Base-by-base conservation (phyloP, 2,329 filamentous ascomycete species). In the Penicillium polonicum region DNA sequence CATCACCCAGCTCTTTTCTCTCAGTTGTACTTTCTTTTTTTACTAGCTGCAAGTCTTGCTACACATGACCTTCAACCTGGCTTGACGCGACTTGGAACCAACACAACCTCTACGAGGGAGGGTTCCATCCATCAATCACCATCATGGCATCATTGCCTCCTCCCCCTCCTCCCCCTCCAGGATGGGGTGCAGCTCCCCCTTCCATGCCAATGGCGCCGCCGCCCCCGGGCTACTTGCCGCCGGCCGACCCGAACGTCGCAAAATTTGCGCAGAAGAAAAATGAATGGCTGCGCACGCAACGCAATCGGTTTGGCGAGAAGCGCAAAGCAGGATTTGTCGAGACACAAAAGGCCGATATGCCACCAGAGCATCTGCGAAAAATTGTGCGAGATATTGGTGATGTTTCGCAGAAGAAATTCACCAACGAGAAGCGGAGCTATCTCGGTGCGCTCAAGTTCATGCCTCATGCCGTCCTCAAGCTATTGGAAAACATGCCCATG, bases 401-500 rank as follows among this genome's bases (percentile, higher is more conserved):
- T 81, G 93, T 99, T 50, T 97, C 93, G 53, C 95, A 99, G 77
- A 97, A 97, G 81, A 97, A 97, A 76, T 99, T 97, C 81, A 97
- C 91, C 65, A 96, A 89, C 72, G 94, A 99, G 80, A 99, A 99
- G 83, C 86, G 94, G 66, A 97, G 92, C 77, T 99, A 99, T 75
- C 83, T 99, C 48, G 95, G 95, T 62, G 94, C 95, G 35, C 79
- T 99, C 62, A 99, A 99, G 79, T 99, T 97, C 79, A 99, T 99
- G 94, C 94, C 94, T 1, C 94, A 99, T 73, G 94, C 94, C 6
- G 94, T 99, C 12, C 79, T 99, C 79, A 99, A 99, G 80, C 83
- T 99, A 25, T 77, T 99, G 56, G 94, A 99, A 80, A 99, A 99
- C 70, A 99, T 99, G 94, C 94, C 94, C 4, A 99, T 99, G 94